Evolutionary conservation across 371 early-diverging fungal species (phyloP), one percentile per base, ranked within the genome.

Genomic region (Actinomucor elegans): DNA sequence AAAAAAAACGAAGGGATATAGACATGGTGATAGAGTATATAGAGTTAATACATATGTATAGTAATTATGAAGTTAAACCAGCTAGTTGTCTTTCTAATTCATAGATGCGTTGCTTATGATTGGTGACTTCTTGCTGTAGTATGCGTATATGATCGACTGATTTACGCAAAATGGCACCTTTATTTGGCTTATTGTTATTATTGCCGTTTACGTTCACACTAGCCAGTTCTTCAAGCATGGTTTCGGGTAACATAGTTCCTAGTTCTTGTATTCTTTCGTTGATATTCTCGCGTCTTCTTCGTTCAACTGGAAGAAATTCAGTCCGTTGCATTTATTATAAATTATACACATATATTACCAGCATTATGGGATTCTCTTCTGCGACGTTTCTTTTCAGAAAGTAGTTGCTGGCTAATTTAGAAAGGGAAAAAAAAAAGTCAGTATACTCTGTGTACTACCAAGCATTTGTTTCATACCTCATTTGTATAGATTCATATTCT

Each of bases 231-330:
- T 88, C 92, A 34, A 79, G 63, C 69, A 83, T 83, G 31, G 63
- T 41, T 29, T 85, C 88, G 21, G 98, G 98, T 29, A 98, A 70
- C 53, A 98, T 72, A 5, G 80, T 80, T n/a, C 85, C 83, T 46
- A 98, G 76, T 69, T 96, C 97, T 61, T 94, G 92, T 56, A 98
- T 98, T 58, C 92, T 90, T 61, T 97, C 97, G 69, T 98, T 98
- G 73, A 98, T 98, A 71, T 94, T 93, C 64, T 98, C 98, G 32
- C 98, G 85, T 42, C 98, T 80, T 40, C 98, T 84, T 50, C 97
- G 81, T 64, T 98, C 98, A 31, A 98, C 95, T 83, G 18, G 0
- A 7, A 18, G 35, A n/a, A n/a, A n/a, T n/a, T n/a, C n/a, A n/a
- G n/a, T n/a, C n/a, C n/a, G n/a, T n/a, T n/a, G n/a, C n/a, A n/a